Evolutionary conservation across 257 asterid genomes (phyloP), one percentile per base, ranked within the genome.

Genomic region (Solanum clarkiae): DNA sequence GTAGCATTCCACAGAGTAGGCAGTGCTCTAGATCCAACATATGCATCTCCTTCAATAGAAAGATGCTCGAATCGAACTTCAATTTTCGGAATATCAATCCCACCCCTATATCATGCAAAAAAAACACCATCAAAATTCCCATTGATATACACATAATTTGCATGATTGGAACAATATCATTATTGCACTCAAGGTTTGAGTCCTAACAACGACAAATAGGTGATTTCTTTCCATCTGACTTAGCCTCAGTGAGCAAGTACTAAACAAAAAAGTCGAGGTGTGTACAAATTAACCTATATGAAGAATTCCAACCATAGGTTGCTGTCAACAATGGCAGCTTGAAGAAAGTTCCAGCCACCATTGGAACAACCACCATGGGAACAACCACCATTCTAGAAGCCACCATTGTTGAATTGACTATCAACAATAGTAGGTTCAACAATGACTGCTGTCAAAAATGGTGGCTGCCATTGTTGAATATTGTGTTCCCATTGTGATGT

Each of bases 21-120:
- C 53, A 95, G 93, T 8, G 99, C 98, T 91, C 99, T 90, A 16
- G 98, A 92, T 85, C 97, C 99, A 57, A 75, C 88, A 86, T 87
- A 88, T 44, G 94, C 89, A 84, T 96, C 99, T 84, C 98, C 98
- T 57, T 95, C 98, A 12, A 95, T 36, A 1, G 94, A 90, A 70
- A 96, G 82, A 91, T 92, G 91, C 91, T 93, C 96, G 65, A 36
- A 96, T 10, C 98, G 93, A 80, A 96, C 97, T 89, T 96, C 99
- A 18, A 95, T 90, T 85, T 93, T 95, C 4, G 99, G 98, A 85
- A 94, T 88, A 20, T 94, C 97, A 62, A 95, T 94, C 69, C 93
- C 95, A 69, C 93, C 98, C 88, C 99, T 96, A 63, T 62, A 80
- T 36, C 57, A 22, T 45, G 77, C 74, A 80, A 82, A 16, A 81